Conservation (phyloP, 2,329 filamentous ascomycete genomes). For the Fusarium sp. region DNA sequence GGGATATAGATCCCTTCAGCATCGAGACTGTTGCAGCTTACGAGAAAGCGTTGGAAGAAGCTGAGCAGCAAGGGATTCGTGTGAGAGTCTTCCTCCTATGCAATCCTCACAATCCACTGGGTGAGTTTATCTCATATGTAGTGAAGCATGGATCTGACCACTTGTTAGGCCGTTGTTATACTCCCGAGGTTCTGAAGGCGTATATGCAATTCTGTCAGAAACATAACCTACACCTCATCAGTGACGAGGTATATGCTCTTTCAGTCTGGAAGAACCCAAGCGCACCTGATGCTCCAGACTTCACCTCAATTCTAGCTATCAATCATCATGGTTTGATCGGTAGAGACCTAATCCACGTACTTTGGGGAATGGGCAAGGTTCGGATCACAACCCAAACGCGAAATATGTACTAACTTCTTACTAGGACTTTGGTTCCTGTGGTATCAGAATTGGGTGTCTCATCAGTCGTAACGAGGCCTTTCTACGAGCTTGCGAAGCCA, state of each 20-base stretch:
- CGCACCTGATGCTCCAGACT: rapidly evolving
- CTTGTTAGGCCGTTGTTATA: too few species aligned
- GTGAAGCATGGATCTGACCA: too few species aligned
- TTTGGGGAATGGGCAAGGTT: neutral
- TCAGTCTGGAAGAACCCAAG: neutral
- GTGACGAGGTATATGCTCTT: neutral
- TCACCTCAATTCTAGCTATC: neutral
- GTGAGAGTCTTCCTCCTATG: neutral
- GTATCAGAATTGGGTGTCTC: neutral
- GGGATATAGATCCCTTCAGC: neutral
- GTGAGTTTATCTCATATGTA: too few species aligned
- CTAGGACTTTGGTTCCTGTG: neutral
- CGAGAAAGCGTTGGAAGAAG: neutral
- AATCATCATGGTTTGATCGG: neutral
- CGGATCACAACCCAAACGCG: too few species aligned
- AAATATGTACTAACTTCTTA: neutral
- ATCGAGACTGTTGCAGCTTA: neutral
- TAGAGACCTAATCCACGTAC: neutral
- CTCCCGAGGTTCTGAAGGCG: neutral
- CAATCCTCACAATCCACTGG: neutral
- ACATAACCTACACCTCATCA: neutral
- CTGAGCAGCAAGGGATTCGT: neutral
- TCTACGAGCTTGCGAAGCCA: neutral
- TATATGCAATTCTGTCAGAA: conserved; percentile 4
- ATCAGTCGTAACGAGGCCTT: neutral